Evolutionary conservation across 2,329 filamentous ascomycete species (phyloP).

Genomic region (Cytospora paraplurivora): DNA sequence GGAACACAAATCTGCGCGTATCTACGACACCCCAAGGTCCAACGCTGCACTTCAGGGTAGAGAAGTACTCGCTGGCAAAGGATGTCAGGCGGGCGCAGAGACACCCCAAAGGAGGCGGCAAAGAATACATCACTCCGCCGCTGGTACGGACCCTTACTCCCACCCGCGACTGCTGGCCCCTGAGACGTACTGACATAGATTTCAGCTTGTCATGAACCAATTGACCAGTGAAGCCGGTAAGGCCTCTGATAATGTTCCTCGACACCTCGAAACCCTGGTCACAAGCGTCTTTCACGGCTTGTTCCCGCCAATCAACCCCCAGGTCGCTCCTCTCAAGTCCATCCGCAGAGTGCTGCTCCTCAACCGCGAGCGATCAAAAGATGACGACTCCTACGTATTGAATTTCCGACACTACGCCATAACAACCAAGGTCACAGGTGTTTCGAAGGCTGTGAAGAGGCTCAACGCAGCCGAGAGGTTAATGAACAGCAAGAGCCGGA

Average conservation of each 20-base stretch:
- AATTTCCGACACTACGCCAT: constrained; percentile 95
- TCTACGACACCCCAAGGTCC: constrained; percentile 87
- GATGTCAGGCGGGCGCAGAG: constrained; percentile 84
- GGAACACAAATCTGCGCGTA: constrained; percentile 90
- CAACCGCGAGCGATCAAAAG: constrained; percentile 69
- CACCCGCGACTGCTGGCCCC: neutral
- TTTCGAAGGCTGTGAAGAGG: constrained; percentile 81
- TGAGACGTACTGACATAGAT: constrained; percentile 33
- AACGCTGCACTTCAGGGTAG: constrained; percentile 90
- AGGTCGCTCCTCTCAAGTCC: constrained; percentile 84
- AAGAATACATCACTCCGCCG: constrained; percentile 83
- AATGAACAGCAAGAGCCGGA: constrained; percentile 61
- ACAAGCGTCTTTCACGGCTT: constrained; percentile 96
- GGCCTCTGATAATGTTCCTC: constrained; percentile 73
- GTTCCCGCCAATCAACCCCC: constrained; percentile 93
- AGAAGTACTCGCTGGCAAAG: constrained; percentile 91
- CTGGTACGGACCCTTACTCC: constrained; percentile 54
- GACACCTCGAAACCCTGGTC: constrained; percentile 88
- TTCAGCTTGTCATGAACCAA: constrained; percentile 94
- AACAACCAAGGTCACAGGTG: constrained; percentile 80
- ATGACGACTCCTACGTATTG: constrained; percentile 73
- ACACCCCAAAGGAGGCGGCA: constrained; percentile 78
- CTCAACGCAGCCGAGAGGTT: constrained; percentile 85
- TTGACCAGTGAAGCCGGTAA: constrained; percentile 70
- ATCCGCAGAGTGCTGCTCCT: constrained; percentile 89